A percentile compares a stretch with the other conserved stretches of the same genome.
phyloP scores from a whole-genome alignment of 1,284 basidiomycete genomes.

The Apiotrichum veenhuisii region DNA sequence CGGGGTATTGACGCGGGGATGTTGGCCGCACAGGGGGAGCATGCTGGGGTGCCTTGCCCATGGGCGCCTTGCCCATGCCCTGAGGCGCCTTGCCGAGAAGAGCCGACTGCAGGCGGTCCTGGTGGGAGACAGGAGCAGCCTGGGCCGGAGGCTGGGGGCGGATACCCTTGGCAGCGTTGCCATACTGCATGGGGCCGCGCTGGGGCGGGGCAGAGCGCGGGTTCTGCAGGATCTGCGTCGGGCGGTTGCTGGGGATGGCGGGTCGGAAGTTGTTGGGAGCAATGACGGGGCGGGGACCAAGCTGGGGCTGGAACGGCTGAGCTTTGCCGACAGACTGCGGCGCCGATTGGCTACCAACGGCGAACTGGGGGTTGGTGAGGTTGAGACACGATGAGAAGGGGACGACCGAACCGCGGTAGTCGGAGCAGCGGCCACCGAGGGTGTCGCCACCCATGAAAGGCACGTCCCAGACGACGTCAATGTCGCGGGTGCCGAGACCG shows the following conservation, averaged over 20 bases:
- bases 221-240: constrained; percentile 61
- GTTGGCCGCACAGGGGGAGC: neutral
- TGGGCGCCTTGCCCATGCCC: no score
- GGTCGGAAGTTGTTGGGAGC: constrained; percentile 63
- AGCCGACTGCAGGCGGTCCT: constrained; percentile 31
- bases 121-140: constrained; percentile 19
- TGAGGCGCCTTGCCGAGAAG: constrained; percentile 19
- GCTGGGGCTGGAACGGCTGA: constrained; percentile 61
- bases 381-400: constrained; percentile 82
- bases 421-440: constrained; percentile 82
- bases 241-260: constrained; percentile 40
- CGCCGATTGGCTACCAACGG: constrained; percentile 56
- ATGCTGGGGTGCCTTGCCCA: no score
- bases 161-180: constrained; percentile 44
- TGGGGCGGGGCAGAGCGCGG: constrained; percentile 37
- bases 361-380: constrained; percentile 73
- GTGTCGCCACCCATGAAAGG: constrained; percentile 91
- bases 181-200: constrained; percentile 32
- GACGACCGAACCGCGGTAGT: constrained; percentile 81
- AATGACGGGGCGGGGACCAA: constrained; percentile 63
- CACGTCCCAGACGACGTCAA: constrained; percentile 97
- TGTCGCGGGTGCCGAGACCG: constrained; percentile 74
- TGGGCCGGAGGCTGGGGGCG: constrained; percentile 15
- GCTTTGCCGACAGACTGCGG: constrained; percentile 39
- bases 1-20: constrained; percentile 15